These are phyloP conservation scores for Trichoderma semiorbis DNA, from an alignment of 2,329 filamentous ascomycete species.

Conservation along the genomic window DNA sequence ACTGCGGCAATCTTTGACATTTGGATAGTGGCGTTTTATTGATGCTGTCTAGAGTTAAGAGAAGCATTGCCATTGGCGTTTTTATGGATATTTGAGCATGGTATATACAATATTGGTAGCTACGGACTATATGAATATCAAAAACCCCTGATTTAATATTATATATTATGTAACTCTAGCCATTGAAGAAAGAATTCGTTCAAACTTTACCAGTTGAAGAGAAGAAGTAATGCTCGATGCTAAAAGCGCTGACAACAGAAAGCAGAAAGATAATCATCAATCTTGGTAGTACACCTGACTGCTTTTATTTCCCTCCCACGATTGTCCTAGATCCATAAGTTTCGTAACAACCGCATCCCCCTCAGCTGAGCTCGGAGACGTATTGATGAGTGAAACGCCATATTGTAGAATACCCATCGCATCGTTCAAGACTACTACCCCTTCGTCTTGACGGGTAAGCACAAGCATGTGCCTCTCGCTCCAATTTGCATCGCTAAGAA, in stretches of 20 bases:
- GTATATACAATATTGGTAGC: not conserved
- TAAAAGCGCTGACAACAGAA: not conserved
- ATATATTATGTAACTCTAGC: not conserved
- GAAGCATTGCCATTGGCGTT: not conserved
- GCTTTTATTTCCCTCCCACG: not conserved
- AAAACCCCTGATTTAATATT: not conserved
- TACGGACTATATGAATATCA: not conserved
- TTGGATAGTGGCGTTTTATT: not conserved
- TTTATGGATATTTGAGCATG: not conserved
- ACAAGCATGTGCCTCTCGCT: not conserved
- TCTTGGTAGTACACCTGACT: not conserved
- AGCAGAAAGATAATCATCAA: not conserved
- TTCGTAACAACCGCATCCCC: not conserved
- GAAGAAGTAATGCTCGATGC: not conserved
- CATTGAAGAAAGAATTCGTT: not conserved
- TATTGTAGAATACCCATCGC: constrained; percentile 1
- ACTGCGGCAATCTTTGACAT: not conserved
- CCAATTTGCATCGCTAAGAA: not conserved
- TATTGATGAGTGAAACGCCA: constrained; percentile 3
- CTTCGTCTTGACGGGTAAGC: not conserved
- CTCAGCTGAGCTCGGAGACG: not conserved
- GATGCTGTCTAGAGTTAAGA: not conserved
- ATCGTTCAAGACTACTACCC: not conserved
- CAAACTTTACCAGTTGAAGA: not conserved
- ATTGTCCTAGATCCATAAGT: not conserved